These are phyloP conservation scores for Pontederia paniculata DNA, from an alignment of 176 grass and related monocot species.

Conservation along the genomic window DNA sequence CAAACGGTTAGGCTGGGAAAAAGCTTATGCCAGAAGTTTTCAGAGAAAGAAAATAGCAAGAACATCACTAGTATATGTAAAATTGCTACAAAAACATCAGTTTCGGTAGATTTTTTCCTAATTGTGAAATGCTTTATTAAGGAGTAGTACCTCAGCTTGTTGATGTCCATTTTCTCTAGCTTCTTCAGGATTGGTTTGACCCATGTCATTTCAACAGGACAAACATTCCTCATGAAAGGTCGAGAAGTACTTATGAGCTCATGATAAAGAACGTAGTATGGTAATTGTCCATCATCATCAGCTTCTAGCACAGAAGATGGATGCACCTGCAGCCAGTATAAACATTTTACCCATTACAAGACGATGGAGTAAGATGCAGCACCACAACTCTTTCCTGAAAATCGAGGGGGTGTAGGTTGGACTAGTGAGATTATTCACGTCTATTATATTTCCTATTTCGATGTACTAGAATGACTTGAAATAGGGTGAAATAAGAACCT, in stretches of 20 bases:
- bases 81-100: background rate
- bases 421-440: too few relatives aligned
- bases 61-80: background rate
- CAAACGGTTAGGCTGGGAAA: conserved; percentile 4
- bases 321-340: conserved; percentile 50
- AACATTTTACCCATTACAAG: too few relatives aligned
- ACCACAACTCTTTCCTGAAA: too few relatives aligned
- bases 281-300: conserved; percentile 68
- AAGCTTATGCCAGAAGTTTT: conserved; percentile 1
- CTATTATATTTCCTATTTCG: too few relatives aligned
- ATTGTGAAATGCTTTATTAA: background rate
- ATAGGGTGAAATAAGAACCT: too few relatives aligned
- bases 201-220: conserved; percentile 72
- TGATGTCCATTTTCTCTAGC: conserved; percentile 62
- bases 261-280: conserved; percentile 79
- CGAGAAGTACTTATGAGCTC: conserved; percentile 81
- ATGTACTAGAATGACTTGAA: too few relatives aligned
- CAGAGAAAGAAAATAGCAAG: conserved; percentile 7
- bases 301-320: conserved; percentile 77
- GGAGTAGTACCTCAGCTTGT: conserved; percentile 58
- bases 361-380: too few relatives aligned
- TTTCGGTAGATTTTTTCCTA: background rate
- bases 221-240: conserved; percentile 89
- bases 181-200: conserved; percentile 74
- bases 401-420: too few relatives aligned